Conservation (phyloP, 768 basidiomycete genomes). For the Panaeolus papilionaceus region DNA sequence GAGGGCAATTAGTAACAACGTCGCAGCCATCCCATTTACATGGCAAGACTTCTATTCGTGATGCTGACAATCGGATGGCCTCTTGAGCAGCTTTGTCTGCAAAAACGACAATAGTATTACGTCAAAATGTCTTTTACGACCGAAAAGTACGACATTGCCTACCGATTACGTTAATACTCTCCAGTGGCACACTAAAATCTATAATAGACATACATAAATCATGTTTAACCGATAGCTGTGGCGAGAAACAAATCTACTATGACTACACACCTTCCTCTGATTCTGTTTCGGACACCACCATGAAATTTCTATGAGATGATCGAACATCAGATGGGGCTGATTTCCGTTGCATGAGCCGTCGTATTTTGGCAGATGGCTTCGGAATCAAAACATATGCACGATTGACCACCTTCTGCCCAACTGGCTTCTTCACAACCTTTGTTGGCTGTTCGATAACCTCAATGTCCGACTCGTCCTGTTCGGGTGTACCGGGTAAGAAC, state of each 20-base stretch:
- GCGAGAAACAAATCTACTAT: not conserved
- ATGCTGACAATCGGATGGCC: conserved; percentile 53
- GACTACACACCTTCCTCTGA: conserved; percentile 4
- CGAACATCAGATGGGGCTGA: not conserved
- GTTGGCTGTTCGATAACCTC: not conserved
- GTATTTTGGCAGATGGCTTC: conserved; percentile 34
- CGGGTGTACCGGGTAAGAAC: not conserved
- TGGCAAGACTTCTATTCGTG: conserved; percentile 48
- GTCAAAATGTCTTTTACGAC: conserved; percentile 15
- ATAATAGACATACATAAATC: not conserved
- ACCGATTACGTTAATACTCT: conserved; percentile 9
- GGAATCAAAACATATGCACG: conserved; percentile 39
- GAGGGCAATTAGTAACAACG: conserved; percentile 57
- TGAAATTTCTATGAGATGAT: not conserved
- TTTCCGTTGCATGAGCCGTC: not conserved
- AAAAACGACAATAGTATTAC: conserved; percentile 26
- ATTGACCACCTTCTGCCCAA: not conserved
- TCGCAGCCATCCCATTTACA: conserved; percentile 71
- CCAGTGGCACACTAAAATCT: conserved; percentile 11
- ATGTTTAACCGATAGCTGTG: not conserved
- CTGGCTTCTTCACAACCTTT: not conserved
- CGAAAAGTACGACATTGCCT: not conserved
- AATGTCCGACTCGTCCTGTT: not conserved
- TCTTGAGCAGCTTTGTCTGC: conserved; percentile 51
- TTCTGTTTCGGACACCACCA: not conserved